These are phyloP conservation scores for Mycena olivaceomarginata DNA, from an alignment of 768 basidiomycete genomes.

Conservation along the genomic window DNA sequence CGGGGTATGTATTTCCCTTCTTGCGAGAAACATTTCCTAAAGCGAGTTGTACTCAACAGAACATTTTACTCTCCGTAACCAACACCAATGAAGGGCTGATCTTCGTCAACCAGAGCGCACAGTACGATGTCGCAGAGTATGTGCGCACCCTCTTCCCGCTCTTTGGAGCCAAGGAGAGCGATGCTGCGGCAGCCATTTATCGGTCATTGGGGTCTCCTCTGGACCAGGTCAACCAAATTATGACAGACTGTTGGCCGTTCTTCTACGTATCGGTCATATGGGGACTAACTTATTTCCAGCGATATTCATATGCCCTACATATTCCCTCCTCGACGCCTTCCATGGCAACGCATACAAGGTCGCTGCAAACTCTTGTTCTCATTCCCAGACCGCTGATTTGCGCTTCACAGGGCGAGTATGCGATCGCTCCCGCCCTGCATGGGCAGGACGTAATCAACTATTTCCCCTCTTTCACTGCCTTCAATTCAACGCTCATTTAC, in stretches of 20 bases:
- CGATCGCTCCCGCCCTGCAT: slow-evolving; percentile 3
- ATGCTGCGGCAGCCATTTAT: slow-evolving; percentile 40
- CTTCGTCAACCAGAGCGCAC: slow-evolving; percentile 43
- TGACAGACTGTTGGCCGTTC: neutral
- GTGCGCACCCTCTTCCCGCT: slow-evolving; percentile 46
- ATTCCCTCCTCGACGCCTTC: slow-evolving; percentile 1
- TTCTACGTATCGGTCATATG: neutral
- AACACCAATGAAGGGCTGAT: slow-evolving; percentile 50
- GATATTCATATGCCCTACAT: slow-evolving; percentile 6
- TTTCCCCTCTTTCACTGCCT: neutral
- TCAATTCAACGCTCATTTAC: neutral
- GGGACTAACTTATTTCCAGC: neutral
- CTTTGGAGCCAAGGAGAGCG: slow-evolving; percentile 38
- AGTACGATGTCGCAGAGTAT: slow-evolving; percentile 36
- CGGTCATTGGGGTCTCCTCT: slow-evolving; percentile 32
- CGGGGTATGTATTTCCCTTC: neutral
- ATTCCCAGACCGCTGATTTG: neutral
- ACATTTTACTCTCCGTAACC: slow-evolving; percentile 46
- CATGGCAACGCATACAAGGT: slow-evolving; percentile 4
- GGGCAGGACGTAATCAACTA: slow-evolving; percentile 1
- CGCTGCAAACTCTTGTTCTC: neutral
- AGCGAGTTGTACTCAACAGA: slow-evolving; percentile 7
- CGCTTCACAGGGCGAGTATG: neutral
- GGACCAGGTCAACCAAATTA: slow-evolving; percentile 5
- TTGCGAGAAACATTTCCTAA: neutral